These are phyloP conservation scores for Fermentozyma sake DNA, from an alignment of 1,139 yeast species.

Conservation along the genomic window DNA sequence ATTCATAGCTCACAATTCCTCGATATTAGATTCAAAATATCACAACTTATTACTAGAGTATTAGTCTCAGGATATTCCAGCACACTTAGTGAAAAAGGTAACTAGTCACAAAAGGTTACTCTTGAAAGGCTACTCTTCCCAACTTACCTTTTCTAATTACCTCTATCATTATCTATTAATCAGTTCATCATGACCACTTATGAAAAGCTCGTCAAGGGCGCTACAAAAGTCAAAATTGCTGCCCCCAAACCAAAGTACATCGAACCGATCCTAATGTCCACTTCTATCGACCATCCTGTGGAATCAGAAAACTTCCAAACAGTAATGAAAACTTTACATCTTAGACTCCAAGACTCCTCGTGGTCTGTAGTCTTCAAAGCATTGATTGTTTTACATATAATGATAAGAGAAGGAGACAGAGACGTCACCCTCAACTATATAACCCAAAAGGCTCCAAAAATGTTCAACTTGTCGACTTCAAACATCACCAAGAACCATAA, in stretches of 20 bases:
- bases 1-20: too few relatives aligned
- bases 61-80: too few relatives aligned
- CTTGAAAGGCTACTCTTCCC: too few relatives aligned
- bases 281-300: conserved; percentile 40
- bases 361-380: conserved; percentile 92
- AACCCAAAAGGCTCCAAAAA: conserved; percentile 47
- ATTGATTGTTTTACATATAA: conserved; percentile 77
- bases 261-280: conserved; percentile 85
- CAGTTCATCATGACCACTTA: conserved; percentile 37
- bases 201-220: conserved; percentile 46
- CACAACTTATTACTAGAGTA: too few relatives aligned
- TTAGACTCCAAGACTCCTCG: conserved; percentile 67
- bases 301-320: conserved; percentile 58
- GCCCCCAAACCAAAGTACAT: conserved; percentile 96
- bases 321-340: conserved; percentile 60
- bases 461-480: conserved; percentile 47
- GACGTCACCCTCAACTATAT: conserved; percentile 67
- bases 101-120: too few relatives aligned
- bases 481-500: conserved; percentile 27
- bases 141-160: too few relatives aligned
- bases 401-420: conserved; percentile 87
- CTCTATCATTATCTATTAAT: too few relatives aligned
- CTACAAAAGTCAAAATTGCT: conserved; percentile 67
- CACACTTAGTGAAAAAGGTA: too few relatives aligned
- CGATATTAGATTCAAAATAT: too few relatives aligned